Evolutionary conservation across 345 rosid genomes (phyloP), one percentile per base, ranked within the genome.

Genomic region (Eutrema heterophyllum): DNA sequence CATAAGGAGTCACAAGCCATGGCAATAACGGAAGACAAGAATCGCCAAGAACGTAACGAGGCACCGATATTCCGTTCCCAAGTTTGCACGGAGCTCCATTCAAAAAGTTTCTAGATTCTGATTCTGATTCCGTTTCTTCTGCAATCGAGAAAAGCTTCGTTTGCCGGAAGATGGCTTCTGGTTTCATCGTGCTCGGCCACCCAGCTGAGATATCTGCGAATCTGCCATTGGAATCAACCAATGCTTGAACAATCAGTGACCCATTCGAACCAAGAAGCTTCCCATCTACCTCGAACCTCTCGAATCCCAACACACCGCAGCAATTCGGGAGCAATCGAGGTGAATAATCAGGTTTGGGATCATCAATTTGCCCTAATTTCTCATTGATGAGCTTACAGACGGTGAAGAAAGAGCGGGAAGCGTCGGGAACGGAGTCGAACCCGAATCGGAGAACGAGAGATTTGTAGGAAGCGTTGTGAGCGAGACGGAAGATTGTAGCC

Each of bases 141-240:
- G 79, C 78, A 2, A 69, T 59, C 0, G 70, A 68, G 73, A 75
- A 88, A 55, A 92, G 79, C 79, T 77, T 86, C 0, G 85, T 84
- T 57, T 87, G 85, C 29, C 67, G 72, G 40, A 89, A 65, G 72
- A 89, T 86, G 0, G 86, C 71, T 43, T 79, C 80, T 0, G 86
- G 83, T 44, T 77, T 83, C 81, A 89, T 81, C 0, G 80, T 75
- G 32, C 80, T 57, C 6, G 89, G 94, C 98, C 98, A 89, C 5
- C 96, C 96, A 24, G 92, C 89, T 1, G 98, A 92, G 77, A 92
- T 84, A 80, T 92, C 91, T 16, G 76, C 44, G 78, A 92, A 88
- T 41, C 86, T 86, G 9, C 92, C 91, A 29, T 76, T 80, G 30
- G 88, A 82, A 72, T 89, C 94, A 54, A 89, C 87, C 80, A 92